Percentiles rank a stretch among this genome's conserved stretches.
Evolutionary conservation across 1,284 basidiomycete species (phyloP).

Genomic region (Cryptococcus maquisensis): DNA sequence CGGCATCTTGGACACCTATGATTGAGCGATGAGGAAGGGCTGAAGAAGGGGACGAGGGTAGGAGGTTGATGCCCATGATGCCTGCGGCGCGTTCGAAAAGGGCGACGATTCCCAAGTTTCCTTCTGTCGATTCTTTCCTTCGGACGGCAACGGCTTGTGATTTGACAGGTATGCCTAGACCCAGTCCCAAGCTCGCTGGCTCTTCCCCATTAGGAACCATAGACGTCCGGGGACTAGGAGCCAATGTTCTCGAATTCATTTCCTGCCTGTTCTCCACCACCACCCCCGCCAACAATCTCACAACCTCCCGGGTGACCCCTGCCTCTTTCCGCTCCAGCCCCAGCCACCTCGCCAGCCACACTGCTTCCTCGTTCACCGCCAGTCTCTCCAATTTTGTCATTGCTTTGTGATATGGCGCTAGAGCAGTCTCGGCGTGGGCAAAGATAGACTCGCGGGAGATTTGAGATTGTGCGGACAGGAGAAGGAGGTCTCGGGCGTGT

Average conservation of each 20-base stretch:
- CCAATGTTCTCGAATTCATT: neutral
- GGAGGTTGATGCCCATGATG: conserved; percentile 70
- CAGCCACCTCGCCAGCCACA: conserved; percentile 68
- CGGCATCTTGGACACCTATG: neutral
- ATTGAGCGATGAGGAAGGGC: conserved; percentile 38
- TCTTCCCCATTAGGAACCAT: neutral
- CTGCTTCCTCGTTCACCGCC: conserved; percentile 62
- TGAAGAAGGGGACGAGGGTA: conserved; percentile 1
- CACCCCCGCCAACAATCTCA: conserved; percentile 72
- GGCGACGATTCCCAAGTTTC: conserved; percentile 70
- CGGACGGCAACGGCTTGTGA: conserved; percentile 59
- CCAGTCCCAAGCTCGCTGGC: conserved; percentile 46
- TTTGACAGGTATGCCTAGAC: conserved; percentile 52
- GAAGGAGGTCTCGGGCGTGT: conserved; percentile 55
- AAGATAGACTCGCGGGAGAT: conserved; percentile 67
- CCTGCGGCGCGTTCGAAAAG: conserved; percentile 69
- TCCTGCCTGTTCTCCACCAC: conserved; percentile 55
- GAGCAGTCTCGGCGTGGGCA: conserved; percentile 60
- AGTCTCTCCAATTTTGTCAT: conserved; percentile 71
- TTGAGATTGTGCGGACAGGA: conserved; percentile 62
- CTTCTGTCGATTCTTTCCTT: conserved; percentile 65
- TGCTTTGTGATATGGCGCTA: conserved; percentile 80
- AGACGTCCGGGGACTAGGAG: neutral
- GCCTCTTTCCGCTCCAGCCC: conserved; percentile 81
- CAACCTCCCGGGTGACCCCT: conserved; percentile 73